Percentiles rank a stretch among this genome's conserved stretches.
phyloP scores from a whole-genome alignment of 768 basidiomycete species.

The Macrocybe gigantea region DNA sequence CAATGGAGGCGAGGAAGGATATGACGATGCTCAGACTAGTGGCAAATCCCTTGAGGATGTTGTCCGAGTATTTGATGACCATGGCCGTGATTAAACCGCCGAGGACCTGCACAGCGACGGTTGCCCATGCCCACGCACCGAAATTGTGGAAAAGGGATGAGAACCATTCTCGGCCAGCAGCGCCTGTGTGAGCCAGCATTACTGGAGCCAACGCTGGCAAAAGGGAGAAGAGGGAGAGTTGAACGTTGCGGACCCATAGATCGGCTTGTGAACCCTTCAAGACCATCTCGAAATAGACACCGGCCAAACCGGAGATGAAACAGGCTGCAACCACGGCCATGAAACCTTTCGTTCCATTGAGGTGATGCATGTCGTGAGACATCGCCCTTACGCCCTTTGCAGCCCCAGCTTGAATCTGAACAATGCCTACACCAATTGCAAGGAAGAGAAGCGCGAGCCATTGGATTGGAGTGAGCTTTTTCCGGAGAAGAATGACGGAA shows the following conservation, averaged over 20 bases:
- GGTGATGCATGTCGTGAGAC: slow-evolving; percentile 11
- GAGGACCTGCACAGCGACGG: slow-evolving; percentile 80
- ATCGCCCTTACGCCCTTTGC: slow-evolving; percentile 14
- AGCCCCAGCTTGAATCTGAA: slow-evolving; percentile 68
- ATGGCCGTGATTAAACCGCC: slow-evolving; percentile 91
- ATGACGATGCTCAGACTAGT: slow-evolving; percentile 92
- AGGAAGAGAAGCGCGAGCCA: slow-evolving; percentile 85
- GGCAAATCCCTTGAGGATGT: slow-evolving; percentile 91
- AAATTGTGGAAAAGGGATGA: background rate
- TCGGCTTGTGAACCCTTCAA: slow-evolving; percentile 85
- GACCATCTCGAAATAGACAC: slow-evolving; percentile 98
- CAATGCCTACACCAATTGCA: slow-evolving; percentile 84
- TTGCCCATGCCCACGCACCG: slow-evolving; percentile 77
- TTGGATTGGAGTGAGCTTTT: slow-evolving; percentile 64
- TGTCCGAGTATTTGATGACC: slow-evolving; percentile 93
- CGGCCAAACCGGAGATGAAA: slow-evolving; percentile 92
- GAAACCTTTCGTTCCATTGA: slow-evolving; percentile 76
- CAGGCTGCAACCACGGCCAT: slow-evolving; percentile 87
- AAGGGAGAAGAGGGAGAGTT: slow-evolving; percentile 90
- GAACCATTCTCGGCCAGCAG: too few species aligned
- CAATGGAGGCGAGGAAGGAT: slow-evolving; percentile 88
- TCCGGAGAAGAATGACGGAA: slow-evolving; percentile 77
- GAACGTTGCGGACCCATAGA: slow-evolving; percentile 95
- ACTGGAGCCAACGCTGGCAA: slow-evolving; percentile 83
- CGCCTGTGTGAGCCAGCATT: slow-evolving; percentile 30